Evolutionary conservation across 306 rosid species (phyloP), one percentile per base, ranked within the genome.

Genomic region (Castanea crenata): DNA sequence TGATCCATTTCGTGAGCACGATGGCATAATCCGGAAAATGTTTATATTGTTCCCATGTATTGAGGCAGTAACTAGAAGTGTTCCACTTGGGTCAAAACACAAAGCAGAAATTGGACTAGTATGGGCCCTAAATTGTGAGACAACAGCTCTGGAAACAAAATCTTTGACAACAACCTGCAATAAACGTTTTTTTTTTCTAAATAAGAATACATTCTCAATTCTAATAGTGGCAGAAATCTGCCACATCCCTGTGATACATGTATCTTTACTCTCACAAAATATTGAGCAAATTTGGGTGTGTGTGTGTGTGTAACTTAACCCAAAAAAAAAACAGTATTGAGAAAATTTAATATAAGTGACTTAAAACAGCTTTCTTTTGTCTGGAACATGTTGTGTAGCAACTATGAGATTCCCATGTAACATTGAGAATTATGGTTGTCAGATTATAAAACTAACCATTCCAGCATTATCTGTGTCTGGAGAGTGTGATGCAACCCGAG

Each of bases 21-120:
- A 86, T 27, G 93, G 98, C 96, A 94, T 92, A 73, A 94, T 89
- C 76, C 94, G 87, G 72, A 92, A 94, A 75, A 94, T 88, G 73
- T 94, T 94, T 59, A 94, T 94, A 80, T 92, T 94, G 90, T 89
- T 88, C 56, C 98, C 98, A 77, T 94, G 88, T 75, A 90, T 86
- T 29, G 98, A 94, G 65, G 98, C 97, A 64, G 96, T 94, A 75
- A 94, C 94, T 61, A 94, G 77, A 86, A 94, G 94, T 54, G 94
- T 94, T 75, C 98, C 98, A 69, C 98, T 94, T 73, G 97, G 98
- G 73, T 94, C 98, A 82, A 92, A 94, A 87, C 94, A 88, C 56
- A 94, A 83, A 6, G 94, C 97, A 74, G 96, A 94, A 80, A 94
- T 90, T 75, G 98, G 96, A 88, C 98, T 92, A 15, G 90, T 84